Evolutionary conservation across 352 stramenopile genomes (phyloP).

Genomic region (Pythium periplocum): DNA sequence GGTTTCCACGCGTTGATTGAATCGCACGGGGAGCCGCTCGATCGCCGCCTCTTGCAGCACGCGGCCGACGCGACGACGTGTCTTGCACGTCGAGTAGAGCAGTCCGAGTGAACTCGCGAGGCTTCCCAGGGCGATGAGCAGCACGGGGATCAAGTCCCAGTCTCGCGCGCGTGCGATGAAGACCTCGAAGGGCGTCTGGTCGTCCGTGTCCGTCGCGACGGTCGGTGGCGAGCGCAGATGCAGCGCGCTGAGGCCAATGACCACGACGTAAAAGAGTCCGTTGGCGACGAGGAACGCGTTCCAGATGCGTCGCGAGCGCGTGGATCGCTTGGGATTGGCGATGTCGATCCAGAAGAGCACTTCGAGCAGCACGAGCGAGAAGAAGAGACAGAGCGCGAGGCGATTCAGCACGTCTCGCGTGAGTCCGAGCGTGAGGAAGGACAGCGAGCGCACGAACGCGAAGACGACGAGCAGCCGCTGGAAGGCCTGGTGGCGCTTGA

Average conservation of each 20-base stretch:
- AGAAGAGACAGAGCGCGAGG: slow-evolving; percentile 73
- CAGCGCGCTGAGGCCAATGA: slow-evolving; percentile 54
- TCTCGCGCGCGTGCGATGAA: slow-evolving; percentile 25
- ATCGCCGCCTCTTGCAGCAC: slow-evolving; percentile 48
- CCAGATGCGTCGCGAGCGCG: slow-evolving; percentile 73
- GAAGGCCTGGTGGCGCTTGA: slow-evolving; percentile 58
- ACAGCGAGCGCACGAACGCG: slow-evolving; percentile 46
- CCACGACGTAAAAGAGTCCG: slow-evolving; percentile 61
- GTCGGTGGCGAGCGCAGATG: slow-evolving; percentile 15
- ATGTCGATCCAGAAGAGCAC: slow-evolving; percentile 87
- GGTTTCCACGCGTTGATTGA: slow-evolving; percentile 53
- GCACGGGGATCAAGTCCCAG: slow-evolving; percentile 42
- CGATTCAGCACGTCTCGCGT: slow-evolving; percentile 63
- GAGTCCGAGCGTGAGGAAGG: slow-evolving; percentile 31
- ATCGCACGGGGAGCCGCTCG: slow-evolving; percentile 27
- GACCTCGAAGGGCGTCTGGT: slow-evolving; percentile 2
- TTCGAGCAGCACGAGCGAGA: slow-evolving; percentile 83
- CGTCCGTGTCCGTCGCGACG: slow-evolving; percentile 5
- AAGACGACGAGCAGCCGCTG: slow-evolving; percentile 67
- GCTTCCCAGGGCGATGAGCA: slow-evolving; percentile 64
- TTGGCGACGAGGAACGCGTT: slow-evolving; percentile 65
- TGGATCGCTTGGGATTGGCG: slow-evolving; percentile 72
- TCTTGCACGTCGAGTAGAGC: slow-evolving; percentile 75
- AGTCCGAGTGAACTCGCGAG: slow-evolving; percentile 63
- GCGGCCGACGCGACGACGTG: slow-evolving; percentile 56